A percentile compares a stretch with the other conserved stretches of the same genome.
Conservation (phyloP, 495 filamentous ascomycete genomes). For the Neurospora tetraspora region DNA sequence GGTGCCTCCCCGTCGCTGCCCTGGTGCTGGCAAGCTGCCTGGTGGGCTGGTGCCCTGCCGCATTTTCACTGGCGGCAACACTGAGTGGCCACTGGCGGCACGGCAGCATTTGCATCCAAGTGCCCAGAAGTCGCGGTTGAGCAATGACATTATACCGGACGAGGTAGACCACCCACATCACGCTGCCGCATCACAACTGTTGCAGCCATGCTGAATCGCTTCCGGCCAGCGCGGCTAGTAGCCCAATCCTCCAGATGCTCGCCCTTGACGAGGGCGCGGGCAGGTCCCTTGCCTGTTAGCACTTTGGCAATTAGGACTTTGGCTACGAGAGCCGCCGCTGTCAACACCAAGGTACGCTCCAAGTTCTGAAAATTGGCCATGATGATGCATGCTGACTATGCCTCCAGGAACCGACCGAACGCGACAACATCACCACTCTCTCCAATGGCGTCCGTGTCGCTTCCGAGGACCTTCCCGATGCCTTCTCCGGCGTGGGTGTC, state of each 20-base stretch:
- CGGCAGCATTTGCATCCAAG: background rate
- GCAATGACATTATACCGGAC: background rate
- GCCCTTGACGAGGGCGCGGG: background rate
- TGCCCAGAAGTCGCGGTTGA: background rate
- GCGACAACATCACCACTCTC: slow-evolving; percentile 81
- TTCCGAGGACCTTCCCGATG: slow-evolving; percentile 88
- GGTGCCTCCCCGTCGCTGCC: background rate
- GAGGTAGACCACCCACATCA: background rate
- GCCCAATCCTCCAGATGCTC: slow-evolving; percentile 1
- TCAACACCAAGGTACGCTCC: background rate
- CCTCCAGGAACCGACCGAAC: slow-evolving; percentile 70
- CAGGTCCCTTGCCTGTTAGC: background rate
- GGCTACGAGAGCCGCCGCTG: background rate
- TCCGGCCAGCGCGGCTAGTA: slow-evolving; percentile 17
- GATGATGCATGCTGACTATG: slow-evolving; percentile 3
- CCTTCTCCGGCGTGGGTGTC: slow-evolving; percentile 91
- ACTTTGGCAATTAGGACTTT: background rate
- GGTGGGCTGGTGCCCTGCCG: background rate
- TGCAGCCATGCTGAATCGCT: slow-evolving; percentile 19
- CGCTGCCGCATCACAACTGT: background rate
- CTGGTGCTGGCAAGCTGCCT: background rate
- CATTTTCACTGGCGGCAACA: background rate
- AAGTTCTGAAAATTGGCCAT: background rate
- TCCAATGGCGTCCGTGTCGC: slow-evolving; percentile 92
- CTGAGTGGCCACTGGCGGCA: background rate